A percentile compares a stretch with the other conserved stretches of the same genome.
phyloP scores from a whole-genome alignment of 352 stramenopile genomes.

The Pythium dissotocum region DNA sequence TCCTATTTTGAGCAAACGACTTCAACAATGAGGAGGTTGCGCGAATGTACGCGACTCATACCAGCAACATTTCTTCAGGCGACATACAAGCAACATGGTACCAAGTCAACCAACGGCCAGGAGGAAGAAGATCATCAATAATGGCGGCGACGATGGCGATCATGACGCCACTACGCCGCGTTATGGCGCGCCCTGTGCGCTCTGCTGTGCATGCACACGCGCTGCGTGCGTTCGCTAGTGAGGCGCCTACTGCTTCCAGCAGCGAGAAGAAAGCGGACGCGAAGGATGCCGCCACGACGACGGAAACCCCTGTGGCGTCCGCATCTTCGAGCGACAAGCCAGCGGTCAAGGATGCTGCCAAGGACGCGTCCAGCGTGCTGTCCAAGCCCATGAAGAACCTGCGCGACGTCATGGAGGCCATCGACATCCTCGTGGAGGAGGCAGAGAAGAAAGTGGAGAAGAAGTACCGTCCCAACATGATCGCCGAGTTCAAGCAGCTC shows the following conservation, averaged over 20 bases:
- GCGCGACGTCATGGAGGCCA: conserved; percentile 66
- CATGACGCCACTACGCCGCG: conserved; percentile 8
- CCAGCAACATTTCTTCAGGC: not conserved
- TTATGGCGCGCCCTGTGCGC: conserved; percentile 3
- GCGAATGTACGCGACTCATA: not conserved
- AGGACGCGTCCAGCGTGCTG: conserved; percentile 16
- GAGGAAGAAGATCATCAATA: not conserved
- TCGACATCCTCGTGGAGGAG: conserved; percentile 84
- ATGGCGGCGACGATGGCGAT: not conserved
- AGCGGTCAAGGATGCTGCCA: not conserved
- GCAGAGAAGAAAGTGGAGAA: conserved; percentile 84
- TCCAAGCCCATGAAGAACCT: conserved; percentile 72
- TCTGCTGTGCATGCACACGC: not conserved
- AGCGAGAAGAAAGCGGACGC: conserved; percentile 1
- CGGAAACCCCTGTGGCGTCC: not conserved
- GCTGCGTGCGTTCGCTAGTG: conserved; percentile 5
- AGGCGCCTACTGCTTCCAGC: not conserved
- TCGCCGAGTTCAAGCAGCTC: conserved; percentile 87
- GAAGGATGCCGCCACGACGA: not conserved
- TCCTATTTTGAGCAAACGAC: conserved; percentile 1
- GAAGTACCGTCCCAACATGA: conserved; percentile 88
- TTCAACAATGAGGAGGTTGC: conserved; percentile 3
- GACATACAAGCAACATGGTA: not conserved
- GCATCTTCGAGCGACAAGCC: not conserved
- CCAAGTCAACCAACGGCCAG: conserved; percentile 4